These are phyloP conservation scores for Auriscalpium orientale DNA, from an alignment of 768 basidiomycete species.

Conservation along the genomic window DNA sequence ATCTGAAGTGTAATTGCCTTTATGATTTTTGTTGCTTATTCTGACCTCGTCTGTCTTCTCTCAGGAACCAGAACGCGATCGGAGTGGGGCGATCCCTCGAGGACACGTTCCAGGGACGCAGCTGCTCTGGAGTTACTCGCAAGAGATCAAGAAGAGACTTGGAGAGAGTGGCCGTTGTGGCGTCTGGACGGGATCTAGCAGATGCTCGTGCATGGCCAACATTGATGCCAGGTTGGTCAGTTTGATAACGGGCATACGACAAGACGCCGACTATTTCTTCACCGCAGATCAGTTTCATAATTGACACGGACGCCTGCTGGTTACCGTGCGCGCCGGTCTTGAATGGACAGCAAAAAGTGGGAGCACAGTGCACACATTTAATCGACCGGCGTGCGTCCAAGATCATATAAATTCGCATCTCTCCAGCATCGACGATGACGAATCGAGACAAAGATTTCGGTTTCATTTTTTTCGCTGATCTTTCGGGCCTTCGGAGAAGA, in stretches of 20 bases:
- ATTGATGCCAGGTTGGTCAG: slow-evolving; percentile 56
- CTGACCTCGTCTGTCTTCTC: not conserved
- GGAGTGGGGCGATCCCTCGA: slow-evolving; percentile 52
- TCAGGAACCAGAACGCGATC: slow-evolving; percentile 60
- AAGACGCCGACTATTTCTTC: not conserved
- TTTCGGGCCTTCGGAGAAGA: not conserved
- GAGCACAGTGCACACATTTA: slow-evolving; percentile 29
- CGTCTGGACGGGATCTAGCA: slow-evolving; percentile 79
- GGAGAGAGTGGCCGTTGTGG: slow-evolving; percentile 76
- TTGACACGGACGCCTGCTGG: slow-evolving; percentile 61
- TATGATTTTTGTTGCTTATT: not conserved
- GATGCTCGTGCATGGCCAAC: slow-evolving; percentile 68
- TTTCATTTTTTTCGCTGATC: slow-evolving; percentile 30
- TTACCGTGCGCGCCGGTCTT: slow-evolving; percentile 41
- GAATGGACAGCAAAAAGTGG: slow-evolving; percentile 90
- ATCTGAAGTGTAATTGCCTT: slow-evolving; percentile 48
- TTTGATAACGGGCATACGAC: not conserved
- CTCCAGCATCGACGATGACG: slow-evolving; percentile 63
- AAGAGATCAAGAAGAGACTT: slow-evolving; percentile 38
- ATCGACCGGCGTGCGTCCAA: not conserved
- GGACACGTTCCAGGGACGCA: slow-evolving; percentile 73
- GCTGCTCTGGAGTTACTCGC: slow-evolving; percentile 51
- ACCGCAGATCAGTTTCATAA: slow-evolving; percentile 57
- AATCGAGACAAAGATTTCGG: slow-evolving; percentile 66
- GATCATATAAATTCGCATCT: slow-evolving; percentile 2